Conservation (phyloP, 257 asterid species). For the Scutellaria galericulata region DNA sequence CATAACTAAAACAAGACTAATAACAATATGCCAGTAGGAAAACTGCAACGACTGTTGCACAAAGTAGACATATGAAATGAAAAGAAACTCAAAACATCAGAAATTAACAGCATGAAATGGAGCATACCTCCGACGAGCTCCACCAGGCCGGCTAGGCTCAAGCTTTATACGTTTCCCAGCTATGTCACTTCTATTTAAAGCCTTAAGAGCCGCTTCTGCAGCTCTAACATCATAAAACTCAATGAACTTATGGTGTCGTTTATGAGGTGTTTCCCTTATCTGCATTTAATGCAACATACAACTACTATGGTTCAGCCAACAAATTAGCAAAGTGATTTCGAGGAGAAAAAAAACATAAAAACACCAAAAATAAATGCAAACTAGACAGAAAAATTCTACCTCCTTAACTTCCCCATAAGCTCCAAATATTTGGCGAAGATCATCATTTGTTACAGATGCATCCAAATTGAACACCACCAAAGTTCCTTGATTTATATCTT, state of each 20-base stretch:
- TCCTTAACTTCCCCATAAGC: conserved; percentile 97
- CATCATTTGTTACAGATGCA: conserved; percentile 91
- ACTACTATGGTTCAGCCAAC: conserved; percentile 24
- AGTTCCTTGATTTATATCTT: conserved; percentile 95
- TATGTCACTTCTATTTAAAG: conserved; percentile 89
- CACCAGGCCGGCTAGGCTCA: conserved; percentile 99
- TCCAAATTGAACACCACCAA: conserved; percentile 95
- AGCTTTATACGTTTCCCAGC: conserved; percentile 99
- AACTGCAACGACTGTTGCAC: neutral
- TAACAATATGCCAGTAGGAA: neutral
- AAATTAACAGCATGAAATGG: conserved; percentile 30
- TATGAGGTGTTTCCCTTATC: conserved; percentile 97
- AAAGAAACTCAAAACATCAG: conserved; percentile 13
- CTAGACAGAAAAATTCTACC: conserved; percentile 46
- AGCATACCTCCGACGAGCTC: conserved; percentile 88
- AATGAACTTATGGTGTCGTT: conserved; percentile 92
- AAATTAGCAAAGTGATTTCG: neutral
- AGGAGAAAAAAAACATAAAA: neutral
- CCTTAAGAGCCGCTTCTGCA: conserved; percentile 96
- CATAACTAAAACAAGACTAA: neutral
- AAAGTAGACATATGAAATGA: conserved; percentile 11
- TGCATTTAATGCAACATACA: conserved; percentile 43
- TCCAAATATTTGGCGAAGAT: conserved; percentile 90
- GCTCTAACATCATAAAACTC: conserved; percentile 97
- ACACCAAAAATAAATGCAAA: conserved; percentile 16